Conservation (phyloP, 225 moss, liverwort and hornwort genomes). For the Anthoceros angustus region DNA sequence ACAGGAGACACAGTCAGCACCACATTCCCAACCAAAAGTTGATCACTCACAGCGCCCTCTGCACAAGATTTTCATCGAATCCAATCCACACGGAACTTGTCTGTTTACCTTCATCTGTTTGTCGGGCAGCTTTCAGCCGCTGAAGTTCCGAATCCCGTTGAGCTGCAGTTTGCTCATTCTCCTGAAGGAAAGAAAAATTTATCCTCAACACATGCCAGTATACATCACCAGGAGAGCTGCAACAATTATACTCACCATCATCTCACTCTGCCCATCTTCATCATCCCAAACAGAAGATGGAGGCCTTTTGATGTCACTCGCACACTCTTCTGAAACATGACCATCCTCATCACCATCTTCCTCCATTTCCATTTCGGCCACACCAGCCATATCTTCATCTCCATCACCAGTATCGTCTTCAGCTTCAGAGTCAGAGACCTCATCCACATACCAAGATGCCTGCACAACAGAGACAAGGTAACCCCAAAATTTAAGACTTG, state of each 20-base stretch:
- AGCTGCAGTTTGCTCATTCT: constrained; percentile 66
- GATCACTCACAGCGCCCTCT: not conserved
- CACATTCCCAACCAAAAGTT: not conserved
- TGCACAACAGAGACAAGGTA: constrained; percentile 11
- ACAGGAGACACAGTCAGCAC: not conserved
- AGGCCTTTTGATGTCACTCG: not conserved
- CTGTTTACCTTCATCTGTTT: constrained; percentile 56
- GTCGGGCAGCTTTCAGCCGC: constrained; percentile 68
- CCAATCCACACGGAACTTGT: too few species aligned
- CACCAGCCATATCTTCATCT: constrained; percentile 13
- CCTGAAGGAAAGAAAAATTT: not conserved
- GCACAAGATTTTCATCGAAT: not conserved
- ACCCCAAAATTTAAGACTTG: not conserved
- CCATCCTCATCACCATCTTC: constrained; percentile 27
- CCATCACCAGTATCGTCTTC: constrained; percentile 16
- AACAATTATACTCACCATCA: constrained; percentile 44
- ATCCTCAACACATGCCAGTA: not conserved
- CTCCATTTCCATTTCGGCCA: constrained; percentile 26
- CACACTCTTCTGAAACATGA: constrained; percentile 25
- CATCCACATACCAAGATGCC: constrained; percentile 88
- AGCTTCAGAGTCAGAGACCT: constrained; percentile 42
- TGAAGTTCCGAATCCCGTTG: constrained; percentile 60
- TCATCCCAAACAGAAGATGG: constrained; percentile 67
- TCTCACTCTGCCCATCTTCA: constrained; percentile 52
- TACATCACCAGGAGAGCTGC: not conserved